Conservation (phyloP, 176 grass and related monocot species). For the Poa pratensis region DNA sequence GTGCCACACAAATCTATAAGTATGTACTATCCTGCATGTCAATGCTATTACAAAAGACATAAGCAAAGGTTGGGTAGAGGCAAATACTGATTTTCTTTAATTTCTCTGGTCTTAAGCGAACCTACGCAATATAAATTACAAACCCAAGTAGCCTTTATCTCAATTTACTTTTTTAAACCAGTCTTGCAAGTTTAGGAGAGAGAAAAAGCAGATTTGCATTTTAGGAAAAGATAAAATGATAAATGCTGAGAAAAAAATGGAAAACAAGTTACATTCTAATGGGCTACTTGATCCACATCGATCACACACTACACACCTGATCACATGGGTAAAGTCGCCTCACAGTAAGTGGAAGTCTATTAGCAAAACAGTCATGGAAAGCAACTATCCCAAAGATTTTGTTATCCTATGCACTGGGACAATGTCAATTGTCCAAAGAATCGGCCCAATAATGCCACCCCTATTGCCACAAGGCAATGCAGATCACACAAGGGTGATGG, state of each 20-base stretch:
- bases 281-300: neutral
- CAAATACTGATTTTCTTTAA: neutral
- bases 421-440: neutral
- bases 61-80: neutral
- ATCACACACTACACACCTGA: neutral
- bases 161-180: neutral
- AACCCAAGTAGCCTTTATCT: neutral
- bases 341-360: neutral
- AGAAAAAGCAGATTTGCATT: slow-evolving; percentile 5
- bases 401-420: neutral
- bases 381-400: neutral
- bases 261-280: neutral
- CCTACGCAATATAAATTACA: neutral
- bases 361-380: neutral
- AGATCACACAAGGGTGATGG: slow-evolving; percentile 4
- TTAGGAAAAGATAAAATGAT: neutral
- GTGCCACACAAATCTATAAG: slow-evolving; percentile 13
- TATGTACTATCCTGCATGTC: neutral
- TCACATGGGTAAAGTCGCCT: neutral
- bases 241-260: neutral
- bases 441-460: neutral
- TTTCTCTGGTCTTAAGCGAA: neutral
- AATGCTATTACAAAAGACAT: slow-evolving; percentile 8
- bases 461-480: neutral
- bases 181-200: neutral